Base-by-base conservation (phyloP, 2,329 filamentous ascomycete genomes). In the Trichoderma sp. region DNA sequence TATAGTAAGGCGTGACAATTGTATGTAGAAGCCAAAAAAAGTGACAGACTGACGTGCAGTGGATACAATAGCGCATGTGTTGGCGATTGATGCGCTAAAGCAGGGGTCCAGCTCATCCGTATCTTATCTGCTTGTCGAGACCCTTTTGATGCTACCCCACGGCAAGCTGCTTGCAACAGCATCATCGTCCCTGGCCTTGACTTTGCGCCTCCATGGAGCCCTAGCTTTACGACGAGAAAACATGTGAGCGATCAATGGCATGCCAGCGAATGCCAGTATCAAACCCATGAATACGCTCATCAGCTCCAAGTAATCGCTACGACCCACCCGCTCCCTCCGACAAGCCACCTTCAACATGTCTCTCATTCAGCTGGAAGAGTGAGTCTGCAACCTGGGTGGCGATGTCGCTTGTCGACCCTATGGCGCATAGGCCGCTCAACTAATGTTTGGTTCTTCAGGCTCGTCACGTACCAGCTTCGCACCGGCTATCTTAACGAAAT, bases 381-480 rank as follows among this genome's bases (percentile, higher is more conserved):
- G 74, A 55, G 77, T 71, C 7, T 5, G 21, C 39, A 26, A 30
- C 52, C 30, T 21, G 58, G 43, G 11, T 34, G 39, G 34, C 18
- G 43, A 34, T 16, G 11, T 34, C 7, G 39, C 14, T 34, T 14
- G n/a, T 5, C 28, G 18, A 3, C 56, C 21, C 14, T 24, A 11
- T 32, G 3, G 32, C 32, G 24, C 68, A 4, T 16, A 39, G 46
- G n/a, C 14, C 37, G 49, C 30, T n/a, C 55, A 21, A 64, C 74
- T 78, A 34, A 78, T 11, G 24, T 10, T 14, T 39, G 52, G 24
- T 28, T 30, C 56, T 46, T 21, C 74, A 94, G 91, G 78, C 89
- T 96, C 78, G 90, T 94, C 55, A 88, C 92, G 68, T 95, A 95
- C 81, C 91, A 94, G 79, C 84, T 96, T 68, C 90, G 92, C 64